Base-by-base conservation (phyloP, 148 eudicot genomes). In the Camellia sinensis region DNA sequence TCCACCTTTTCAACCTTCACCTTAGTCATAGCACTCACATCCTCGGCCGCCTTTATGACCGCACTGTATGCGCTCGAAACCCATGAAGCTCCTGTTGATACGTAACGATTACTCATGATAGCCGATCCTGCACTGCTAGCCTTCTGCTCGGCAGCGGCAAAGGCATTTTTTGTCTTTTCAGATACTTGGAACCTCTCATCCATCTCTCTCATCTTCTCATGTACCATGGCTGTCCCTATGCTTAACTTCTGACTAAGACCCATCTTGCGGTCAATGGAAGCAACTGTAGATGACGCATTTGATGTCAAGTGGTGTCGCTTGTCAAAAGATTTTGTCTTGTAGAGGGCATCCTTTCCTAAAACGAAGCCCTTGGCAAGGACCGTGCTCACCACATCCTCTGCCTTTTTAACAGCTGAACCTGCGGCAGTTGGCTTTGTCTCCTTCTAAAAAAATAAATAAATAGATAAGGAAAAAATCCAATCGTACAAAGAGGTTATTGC, bases 361-460 rank as follows among this genome's bases (percentile, higher is more conserved):
- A 87, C 62, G 37, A 82, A 87, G 6, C 93, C 93, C 80, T 78
- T 87, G 3, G 93, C 91, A 4, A 90, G 89, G 86, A 90, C 84
- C 61, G 83, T 80, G 87, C 91, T 88, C 14, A 90, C 91, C 3
- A 85, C 87, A 67, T 88, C 91, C 84, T 88, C 93, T 0, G 91
- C 88, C 74, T 85, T 90, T n/a, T 75, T 21, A 40, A 84, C 69
- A 10, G 85, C 89, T 13, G 78, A 77, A 53, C 60, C 64, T 0
- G 86, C n/a, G 12, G 80, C 66, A 52, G 86, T 56, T 45, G 84
- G 52, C 75, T 81, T 83, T 37, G 77, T 61, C 62, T 71, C 80
- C 81, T 85, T 70, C 67, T 29, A 61, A 60, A 61, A 7, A 7
- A 21, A 59, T 37, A 61, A 4, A 21, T 13, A 7, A 75, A 19